Conservation (phyloP, 1,284 basidiomycete genomes). For the Puccinia triticina region DNA sequence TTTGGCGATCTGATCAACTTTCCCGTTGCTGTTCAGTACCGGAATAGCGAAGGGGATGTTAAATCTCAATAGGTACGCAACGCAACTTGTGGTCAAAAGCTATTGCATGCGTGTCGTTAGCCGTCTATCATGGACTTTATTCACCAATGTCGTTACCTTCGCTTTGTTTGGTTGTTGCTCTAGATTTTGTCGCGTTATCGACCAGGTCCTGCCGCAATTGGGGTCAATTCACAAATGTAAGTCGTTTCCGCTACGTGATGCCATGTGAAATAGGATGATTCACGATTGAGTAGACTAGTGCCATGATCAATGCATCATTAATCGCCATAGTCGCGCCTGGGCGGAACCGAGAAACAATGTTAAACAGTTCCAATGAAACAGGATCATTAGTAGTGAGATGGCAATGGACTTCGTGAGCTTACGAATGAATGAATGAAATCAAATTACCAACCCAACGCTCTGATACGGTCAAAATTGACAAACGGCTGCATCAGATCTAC, state of each 20-base stretch:
- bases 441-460: too few relatives aligned
- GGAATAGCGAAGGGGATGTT: neutral
- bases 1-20: neutral
- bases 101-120: neutral
- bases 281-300: neutral
- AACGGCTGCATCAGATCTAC: neutral
- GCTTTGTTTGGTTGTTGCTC: neutral
- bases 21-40: neutral
- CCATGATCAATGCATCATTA: neutral
- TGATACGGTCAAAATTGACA: too few relatives aligned
- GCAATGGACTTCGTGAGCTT: too few relatives aligned
- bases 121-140: too few relatives aligned
- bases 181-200: neutral
- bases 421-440: too few relatives aligned
- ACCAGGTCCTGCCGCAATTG: neutral
- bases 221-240: neutral
- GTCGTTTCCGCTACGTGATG: neutral
- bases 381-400: too few relatives aligned
- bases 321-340: neutral
- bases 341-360: too few relatives aligned
- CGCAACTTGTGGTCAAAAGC: neutral
- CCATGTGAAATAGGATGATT: neutral
- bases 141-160: neutral
- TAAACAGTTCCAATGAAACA: too few relatives aligned
- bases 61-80: neutral